These are phyloP conservation scores for Hyaloscypha bicolor DNA, from an alignment of 495 filamentous ascomycete genomes.

Conservation along the genomic window DNA sequence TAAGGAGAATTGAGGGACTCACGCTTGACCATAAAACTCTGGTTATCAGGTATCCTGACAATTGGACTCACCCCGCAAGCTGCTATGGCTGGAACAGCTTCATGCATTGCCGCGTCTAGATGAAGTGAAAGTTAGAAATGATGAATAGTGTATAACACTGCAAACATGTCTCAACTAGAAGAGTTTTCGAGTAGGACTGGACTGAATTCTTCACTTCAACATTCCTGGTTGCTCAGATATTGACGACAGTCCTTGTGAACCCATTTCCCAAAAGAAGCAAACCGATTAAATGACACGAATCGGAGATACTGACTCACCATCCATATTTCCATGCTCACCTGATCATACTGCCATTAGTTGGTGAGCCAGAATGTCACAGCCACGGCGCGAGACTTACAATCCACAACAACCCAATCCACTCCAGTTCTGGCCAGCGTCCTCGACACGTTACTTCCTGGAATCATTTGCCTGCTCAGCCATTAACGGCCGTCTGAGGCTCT, in stretches of 20 bases:
- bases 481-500: not conserved
- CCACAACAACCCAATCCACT: conserved; percentile 75
- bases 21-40: conserved; percentile 74
- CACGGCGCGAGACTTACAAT: conserved; percentile 51
- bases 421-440: conserved; percentile 66
- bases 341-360: not conserved
- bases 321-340: conserved; percentile 69
- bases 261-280: not conserved
- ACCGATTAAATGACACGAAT: not conserved
- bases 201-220: no score
- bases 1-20: conserved; percentile 33
- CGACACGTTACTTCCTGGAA: conserved; percentile 73
- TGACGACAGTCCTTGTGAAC: no score
- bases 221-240: not conserved
- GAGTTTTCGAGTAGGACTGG: no score
- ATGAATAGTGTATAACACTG: not conserved
- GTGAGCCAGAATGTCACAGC: not conserved
- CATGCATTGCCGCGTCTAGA: conserved; percentile 77
- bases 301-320: conserved; percentile 48
- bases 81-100: conserved; percentile 74
- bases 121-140: not conserved
- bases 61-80: conserved; percentile 66
- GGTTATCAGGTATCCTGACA: conserved; percentile 66
- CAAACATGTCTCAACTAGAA: not conserved
- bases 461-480: conserved; percentile 59